Evolutionary conservation across 495 filamentous ascomycete genomes (phyloP).

Genomic region (Polyplosphaeria fusca): DNA sequence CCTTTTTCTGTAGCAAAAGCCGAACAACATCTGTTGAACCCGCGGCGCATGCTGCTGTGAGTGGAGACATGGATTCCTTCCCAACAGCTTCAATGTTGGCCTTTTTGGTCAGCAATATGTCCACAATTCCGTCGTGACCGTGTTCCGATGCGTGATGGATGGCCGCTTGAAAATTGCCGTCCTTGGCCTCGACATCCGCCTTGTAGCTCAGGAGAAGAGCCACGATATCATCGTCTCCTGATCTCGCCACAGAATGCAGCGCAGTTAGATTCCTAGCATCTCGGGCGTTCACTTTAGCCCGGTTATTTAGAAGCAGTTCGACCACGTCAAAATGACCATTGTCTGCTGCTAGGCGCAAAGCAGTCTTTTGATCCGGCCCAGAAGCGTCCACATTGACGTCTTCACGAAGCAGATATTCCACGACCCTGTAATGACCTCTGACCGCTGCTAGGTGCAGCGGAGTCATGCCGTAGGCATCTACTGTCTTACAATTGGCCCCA

Average conservation of each 20-base stretch:
- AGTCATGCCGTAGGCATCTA: slow-evolving; percentile 43
- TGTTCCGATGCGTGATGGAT: slow-evolving; percentile 46
- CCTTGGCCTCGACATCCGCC: slow-evolving; percentile 47
- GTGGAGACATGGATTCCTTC: slow-evolving; percentile 33
- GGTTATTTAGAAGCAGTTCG: slow-evolving; percentile 29
- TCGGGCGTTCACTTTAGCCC: slow-evolving; percentile 44
- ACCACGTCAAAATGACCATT: slow-evolving; percentile 32
- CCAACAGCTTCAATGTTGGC: slow-evolving; percentile 43
- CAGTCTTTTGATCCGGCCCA: slow-evolving; percentile 41
- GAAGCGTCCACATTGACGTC: slow-evolving; percentile 37
- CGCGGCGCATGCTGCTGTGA: slow-evolving; percentile 46
- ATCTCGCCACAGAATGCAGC: slow-evolving; percentile 44
- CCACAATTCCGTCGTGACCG: slow-evolving; percentile 39
- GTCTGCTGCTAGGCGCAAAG: slow-evolving; percentile 44
- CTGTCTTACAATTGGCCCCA: slow-evolving; percentile 40
- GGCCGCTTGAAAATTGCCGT: slow-evolving; percentile 45
- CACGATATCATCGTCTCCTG: slow-evolving; percentile 41
- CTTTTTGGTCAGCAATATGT: slow-evolving; percentile 41
- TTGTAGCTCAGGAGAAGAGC: slow-evolving; percentile 39
- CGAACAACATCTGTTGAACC: slow-evolving; percentile 38
- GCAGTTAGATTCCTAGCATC: slow-evolving; percentile 43
- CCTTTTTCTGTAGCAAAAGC: slow-evolving; percentile 43
- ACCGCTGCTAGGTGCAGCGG: slow-evolving; percentile 49
- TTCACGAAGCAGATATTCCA: slow-evolving; percentile 43
- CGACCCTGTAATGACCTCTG: slow-evolving; percentile 43